Evolutionary conservation across 805 yeast species (phyloP), one percentile per base, ranked within the genome.

Genomic region (Dipodascopsis uninucleata): DNA sequence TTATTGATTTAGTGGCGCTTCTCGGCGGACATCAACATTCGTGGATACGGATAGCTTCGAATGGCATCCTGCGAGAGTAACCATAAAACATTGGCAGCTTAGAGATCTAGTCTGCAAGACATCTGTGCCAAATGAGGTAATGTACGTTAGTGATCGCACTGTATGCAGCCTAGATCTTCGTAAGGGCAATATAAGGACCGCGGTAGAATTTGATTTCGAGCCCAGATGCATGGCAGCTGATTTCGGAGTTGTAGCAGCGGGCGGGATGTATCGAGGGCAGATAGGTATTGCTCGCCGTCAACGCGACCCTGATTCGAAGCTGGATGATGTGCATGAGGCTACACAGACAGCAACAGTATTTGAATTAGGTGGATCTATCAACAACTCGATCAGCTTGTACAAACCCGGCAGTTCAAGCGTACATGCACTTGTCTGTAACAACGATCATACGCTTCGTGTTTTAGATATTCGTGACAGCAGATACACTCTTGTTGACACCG

Each of bases 301-400:
- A 5, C 66, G 72, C 4, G 43, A 31, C 6, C 36, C 24, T 8
- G 20, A 14, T 9, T 24, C 23, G 20, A 22, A 25, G 14, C 22
- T 28, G 3, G 22, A 33, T 17, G 18, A 28, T 28, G 16, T 17
- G 31, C 26, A 33, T 17, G 39, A 45, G 14, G 31, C 16, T 23
- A n/a, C 14, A 1, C 18, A 21, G 4, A 25, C 8, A 9, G 55
- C 43, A 4, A 64, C 70, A 35, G 75, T 81, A 2, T 71, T 77
- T 22, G 76, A 76, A 41, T 66, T 87, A 41, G 96, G 97, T 0
- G 83, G 83, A 26, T 78, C 81, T 66, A 87, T 89, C 57, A 88
- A 87, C 63, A 88, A 88, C 63, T 78, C 85, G 38, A 94, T 87
- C 31, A 50, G 56, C 8, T 47, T 65, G 29, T 63, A 53, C 23